phyloP scores from a whole-genome alignment of 192 early-diverging fungal genomes.

The Podila epicladia region DNA sequence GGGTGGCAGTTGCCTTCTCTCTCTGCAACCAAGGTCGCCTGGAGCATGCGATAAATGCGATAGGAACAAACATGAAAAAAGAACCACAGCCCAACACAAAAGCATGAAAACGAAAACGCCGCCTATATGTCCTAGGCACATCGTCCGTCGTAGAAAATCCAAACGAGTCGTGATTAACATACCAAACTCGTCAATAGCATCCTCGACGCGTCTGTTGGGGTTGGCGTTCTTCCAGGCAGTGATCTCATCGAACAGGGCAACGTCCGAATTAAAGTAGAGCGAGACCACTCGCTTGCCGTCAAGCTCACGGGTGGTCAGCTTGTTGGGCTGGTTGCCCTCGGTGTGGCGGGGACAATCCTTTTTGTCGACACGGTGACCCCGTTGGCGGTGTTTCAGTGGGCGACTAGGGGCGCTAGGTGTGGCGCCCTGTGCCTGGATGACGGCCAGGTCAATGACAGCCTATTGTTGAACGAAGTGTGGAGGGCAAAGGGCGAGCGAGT shows the following conservation, averaged over 20 bases:
- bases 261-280: conserved; percentile 47
- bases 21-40: too few species aligned
- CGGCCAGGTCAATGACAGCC: conserved; percentile 29
- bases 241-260: conserved; percentile 39
- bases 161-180: background rate
- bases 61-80: too few species aligned
- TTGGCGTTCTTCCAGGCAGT: conserved; percentile 23
- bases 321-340: conserved; percentile 28
- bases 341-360: conserved; percentile 40
- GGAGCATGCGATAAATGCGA: too few species aligned
- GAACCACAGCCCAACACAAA: too few species aligned
- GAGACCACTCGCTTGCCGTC: conserved; percentile 22
- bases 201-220: conserved; percentile 29
- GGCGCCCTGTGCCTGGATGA: conserved; percentile 14
- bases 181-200: conserved; percentile 50
- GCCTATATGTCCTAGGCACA: background rate
- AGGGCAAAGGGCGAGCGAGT: background rate
- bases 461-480: conserved; percentile 8
- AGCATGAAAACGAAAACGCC: too few species aligned
- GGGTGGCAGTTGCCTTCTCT: too few species aligned
- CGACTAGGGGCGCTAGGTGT: background rate
- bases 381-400: conserved; percentile 9
- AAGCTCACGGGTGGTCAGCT: conserved; percentile 17
- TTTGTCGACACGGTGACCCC: conserved; percentile 1
- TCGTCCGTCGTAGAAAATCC: background rate